phyloP scores from a whole-genome alignment of 208 protist species.

The Acanthamoeba quina region DNA sequence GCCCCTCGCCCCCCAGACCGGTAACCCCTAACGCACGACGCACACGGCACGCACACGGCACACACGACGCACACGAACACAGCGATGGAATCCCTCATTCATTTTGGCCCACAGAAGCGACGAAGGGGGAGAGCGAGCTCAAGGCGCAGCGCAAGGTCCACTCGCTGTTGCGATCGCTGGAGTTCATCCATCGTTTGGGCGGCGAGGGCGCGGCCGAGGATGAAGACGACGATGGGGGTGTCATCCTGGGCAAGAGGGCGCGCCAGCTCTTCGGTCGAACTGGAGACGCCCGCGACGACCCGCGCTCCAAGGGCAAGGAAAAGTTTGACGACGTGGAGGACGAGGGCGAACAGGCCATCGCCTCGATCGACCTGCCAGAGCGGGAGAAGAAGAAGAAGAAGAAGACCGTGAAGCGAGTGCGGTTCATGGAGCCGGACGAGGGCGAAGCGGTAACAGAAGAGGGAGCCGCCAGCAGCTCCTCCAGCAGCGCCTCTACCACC shows the following conservation, averaged over 20 bases:
- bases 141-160: conserved; percentile 66
- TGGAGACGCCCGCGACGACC: neutral
- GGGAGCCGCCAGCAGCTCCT: no score
- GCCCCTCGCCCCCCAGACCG: neutral
- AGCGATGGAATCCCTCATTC: neutral
- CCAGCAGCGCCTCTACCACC: no score
- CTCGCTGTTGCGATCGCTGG: neutral
- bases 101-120: neutral
- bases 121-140: conserved; percentile 33
- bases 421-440: neutral
- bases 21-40: neutral
- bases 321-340: neutral
- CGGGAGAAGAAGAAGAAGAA: neutral
- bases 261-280: neutral
- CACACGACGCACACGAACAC: neutral
- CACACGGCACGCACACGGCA: neutral
- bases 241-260: neutral
- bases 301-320: conserved; percentile 1
- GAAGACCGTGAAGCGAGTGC: neutral
- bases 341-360: neutral
- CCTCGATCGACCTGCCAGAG: neutral
- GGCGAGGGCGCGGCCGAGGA: neutral
- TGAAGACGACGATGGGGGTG: neutral
- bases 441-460: neutral
- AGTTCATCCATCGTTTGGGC: neutral